Base-by-base conservation (phyloP, 805 yeast genomes). In the Maudiozyma serrabonitensis region DNA sequence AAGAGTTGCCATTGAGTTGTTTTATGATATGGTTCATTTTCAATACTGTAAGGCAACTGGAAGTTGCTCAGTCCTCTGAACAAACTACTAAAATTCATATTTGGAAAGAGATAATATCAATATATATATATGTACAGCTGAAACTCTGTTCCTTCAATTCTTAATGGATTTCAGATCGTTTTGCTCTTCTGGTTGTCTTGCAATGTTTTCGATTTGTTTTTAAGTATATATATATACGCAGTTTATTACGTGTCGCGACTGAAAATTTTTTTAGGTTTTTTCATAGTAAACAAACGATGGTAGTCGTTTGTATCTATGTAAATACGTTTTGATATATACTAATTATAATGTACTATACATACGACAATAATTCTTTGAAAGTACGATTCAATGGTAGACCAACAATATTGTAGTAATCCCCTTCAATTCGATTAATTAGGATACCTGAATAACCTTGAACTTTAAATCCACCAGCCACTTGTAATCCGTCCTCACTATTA, bases 391-490 rank as follows among this genome's bases (percentile, higher is more conserved):
- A 76, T 0, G 99, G 98, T 49, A 91, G 69, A 0, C 99, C 99
- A 3, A 91, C 91, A 13, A 87, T 85, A 62, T 88, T 91, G 66
- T 75, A 80, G 60, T 78, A 87, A 62, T 91, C 98, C 0, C 99
- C 99, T 1, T 73, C 72, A 12, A 89, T 75, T 15, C 68, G 66
- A 19, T 72, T 66, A 54, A 93, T 78, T 54, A 91, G 67, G 37
- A 82, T 60, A 1, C 84, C 80, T 1, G 95, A 93, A 9, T 64
- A 62, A 0, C 82, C 86, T 66, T 91, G 98, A 51, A 84, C 81
- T 57, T 81, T 81, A 69, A 87, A 90, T 0, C 99, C 99, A 6
- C 97, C 99, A 2, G 98, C 96, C 1, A 87, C 97, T 45, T 75
- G 75, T 7, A 73, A 49, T 1, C 93, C 98, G 62, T 91, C 97